Conservation (phyloP, 1,284 basidiomycete species). For the Testicularia cyperi region DNA sequence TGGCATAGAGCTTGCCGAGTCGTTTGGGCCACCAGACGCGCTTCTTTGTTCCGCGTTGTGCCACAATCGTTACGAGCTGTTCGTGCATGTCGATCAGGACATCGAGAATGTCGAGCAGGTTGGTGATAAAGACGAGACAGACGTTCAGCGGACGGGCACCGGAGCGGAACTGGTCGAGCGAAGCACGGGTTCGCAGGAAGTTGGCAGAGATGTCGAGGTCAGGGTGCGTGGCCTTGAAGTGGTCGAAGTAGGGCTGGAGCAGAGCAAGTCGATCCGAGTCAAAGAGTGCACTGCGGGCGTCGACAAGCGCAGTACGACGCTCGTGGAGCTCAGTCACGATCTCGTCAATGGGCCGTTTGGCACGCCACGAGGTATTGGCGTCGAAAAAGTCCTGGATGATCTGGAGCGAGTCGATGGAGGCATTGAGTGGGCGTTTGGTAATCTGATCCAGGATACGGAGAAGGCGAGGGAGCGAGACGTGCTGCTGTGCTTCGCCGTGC, state of each 20-base stretch:
- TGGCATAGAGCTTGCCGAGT: slow-evolving; percentile 62
- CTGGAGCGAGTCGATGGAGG: slow-evolving; percentile 60
- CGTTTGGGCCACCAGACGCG: slow-evolving; percentile 66
- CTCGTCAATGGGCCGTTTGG: slow-evolving; percentile 43
- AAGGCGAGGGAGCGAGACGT: slow-evolving; percentile 64
- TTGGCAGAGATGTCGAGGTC: slow-evolving; percentile 19
- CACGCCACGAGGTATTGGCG: slow-evolving; percentile 51
- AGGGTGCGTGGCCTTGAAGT: slow-evolving; percentile 29
- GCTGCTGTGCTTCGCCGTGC: slow-evolving; percentile 60
- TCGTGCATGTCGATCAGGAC: slow-evolving; percentile 64
- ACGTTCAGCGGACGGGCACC: slow-evolving; percentile 63
- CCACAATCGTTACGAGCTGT: slow-evolving; percentile 62
- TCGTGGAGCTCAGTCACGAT: slow-evolving; percentile 39
- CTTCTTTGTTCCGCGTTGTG: slow-evolving; percentile 61
- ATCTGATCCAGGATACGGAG: slow-evolving; percentile 63
- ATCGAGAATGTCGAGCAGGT: slow-evolving; percentile 63
- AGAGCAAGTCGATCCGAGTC: slow-evolving; percentile 63
- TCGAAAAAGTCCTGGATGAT: slow-evolving; percentile 47
- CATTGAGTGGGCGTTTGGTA: slow-evolving; percentile 61
- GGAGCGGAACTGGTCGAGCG: slow-evolving; percentile 16
- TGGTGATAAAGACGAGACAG: slow-evolving; percentile 64
- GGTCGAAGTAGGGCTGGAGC: slow-evolving; percentile 62
- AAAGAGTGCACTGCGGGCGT: slow-evolving; percentile 32
- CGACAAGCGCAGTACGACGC: slow-evolving; percentile 60
- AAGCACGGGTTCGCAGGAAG: slow-evolving; percentile 26